A percentile compares a stretch with the other conserved stretches of the same genome.
These are phyloP conservation scores for Plasmodium gonderi DNA, from an alignment of 169 alveolate species.

Conservation along the genomic window DNA sequence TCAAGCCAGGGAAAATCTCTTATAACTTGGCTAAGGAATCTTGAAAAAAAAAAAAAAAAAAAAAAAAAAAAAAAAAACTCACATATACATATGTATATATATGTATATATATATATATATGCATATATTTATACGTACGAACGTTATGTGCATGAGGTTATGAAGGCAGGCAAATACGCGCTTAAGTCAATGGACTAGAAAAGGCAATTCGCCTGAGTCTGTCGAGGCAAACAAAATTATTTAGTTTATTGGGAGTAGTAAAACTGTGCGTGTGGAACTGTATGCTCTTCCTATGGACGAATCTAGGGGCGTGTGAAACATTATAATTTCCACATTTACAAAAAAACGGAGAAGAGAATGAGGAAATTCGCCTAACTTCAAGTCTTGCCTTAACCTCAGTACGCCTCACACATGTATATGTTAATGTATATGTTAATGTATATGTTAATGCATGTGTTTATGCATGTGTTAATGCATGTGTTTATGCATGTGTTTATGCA, in stretches of 20 bases:
- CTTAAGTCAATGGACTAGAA: not conserved
- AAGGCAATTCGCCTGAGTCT: not conserved
- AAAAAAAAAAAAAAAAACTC: not conserved
- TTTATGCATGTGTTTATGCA: too few species aligned
- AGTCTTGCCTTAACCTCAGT: not conserved
- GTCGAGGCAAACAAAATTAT: not conserved
- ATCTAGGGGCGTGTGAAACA: not conserved
- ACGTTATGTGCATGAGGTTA: too few species aligned
- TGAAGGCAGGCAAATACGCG: not conserved
- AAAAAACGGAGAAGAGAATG: not conserved
- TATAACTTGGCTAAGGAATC: not conserved
- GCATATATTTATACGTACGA: not conserved
- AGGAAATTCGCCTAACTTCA: not conserved
- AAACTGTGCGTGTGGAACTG: too few species aligned
- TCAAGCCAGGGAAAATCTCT: not conserved
- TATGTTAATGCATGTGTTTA: too few species aligned
- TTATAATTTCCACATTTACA: not conserved
- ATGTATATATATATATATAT: not conserved
- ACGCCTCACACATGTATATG: not conserved
- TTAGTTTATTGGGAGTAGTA: too few species aligned
- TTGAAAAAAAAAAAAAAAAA: not conserved
- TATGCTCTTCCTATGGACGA: too few species aligned
- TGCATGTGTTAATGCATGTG: too few species aligned
- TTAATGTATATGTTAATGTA: not conserved
- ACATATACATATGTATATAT: not conserved